These are phyloP conservation scores for Euphorbia pulcherrima DNA, from an alignment of 345 rosid species.

Conservation along the genomic window DNA sequence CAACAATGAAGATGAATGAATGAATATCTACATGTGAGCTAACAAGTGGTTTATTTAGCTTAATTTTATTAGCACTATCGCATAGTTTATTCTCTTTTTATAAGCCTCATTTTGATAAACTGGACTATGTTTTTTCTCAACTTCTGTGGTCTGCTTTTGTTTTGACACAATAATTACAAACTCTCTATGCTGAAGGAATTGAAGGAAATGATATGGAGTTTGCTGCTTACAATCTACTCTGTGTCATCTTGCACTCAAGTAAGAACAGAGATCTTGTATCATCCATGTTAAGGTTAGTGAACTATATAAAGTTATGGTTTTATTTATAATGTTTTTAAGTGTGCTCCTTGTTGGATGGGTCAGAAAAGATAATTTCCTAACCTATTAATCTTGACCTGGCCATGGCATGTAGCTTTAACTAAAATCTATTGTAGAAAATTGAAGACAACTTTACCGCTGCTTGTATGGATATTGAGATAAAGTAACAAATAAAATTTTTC, in stretches of 20 bases:
- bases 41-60: constrained; percentile 47
- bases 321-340: background rate
- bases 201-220: constrained; percentile 90
- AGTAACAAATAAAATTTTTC: background rate
- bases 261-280: constrained; percentile 80
- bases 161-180: no score
- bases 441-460: background rate
- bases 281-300: constrained; percentile 78
- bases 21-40: constrained; percentile 99
- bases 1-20: constrained; percentile 74
- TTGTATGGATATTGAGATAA: background rate
- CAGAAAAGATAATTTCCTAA: background rate
- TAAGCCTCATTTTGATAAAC: no score
- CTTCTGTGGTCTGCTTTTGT: no score
- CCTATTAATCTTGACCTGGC: background rate
- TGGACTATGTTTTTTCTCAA: no score
- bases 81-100: constrained; percentile 7
- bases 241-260: constrained; percentile 83
- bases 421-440: no score
- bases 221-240: constrained; percentile 83
- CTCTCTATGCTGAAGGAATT: constrained; percentile 86
- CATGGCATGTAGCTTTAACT: background rate
- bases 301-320: background rate
- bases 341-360: background rate
- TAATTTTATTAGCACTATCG: constrained; percentile 1